Base-by-base conservation (phyloP, 306 rosid genomes). In the Glycine tomentella region DNA sequence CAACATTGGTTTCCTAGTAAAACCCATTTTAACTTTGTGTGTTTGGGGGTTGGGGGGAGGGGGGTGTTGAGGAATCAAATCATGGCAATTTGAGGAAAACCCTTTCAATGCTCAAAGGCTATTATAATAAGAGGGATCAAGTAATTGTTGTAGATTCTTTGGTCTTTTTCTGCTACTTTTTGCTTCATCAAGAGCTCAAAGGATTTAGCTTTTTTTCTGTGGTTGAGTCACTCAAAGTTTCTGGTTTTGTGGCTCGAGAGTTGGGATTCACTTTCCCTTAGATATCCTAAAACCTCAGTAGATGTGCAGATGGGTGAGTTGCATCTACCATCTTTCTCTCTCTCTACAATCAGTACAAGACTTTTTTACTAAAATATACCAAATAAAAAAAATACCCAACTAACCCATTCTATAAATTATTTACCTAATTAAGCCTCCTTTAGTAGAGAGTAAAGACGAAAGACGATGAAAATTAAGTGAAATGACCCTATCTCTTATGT, bases 21-120 rank as follows among this genome's bases (percentile, higher is more conserved):
- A 82, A 66, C 89, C 91, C 97, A 91, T 93, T 79, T 9, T 87
- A 81, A 65, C 33, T 67, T 0, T 15, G 8, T 76, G 66, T 8
- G 1, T 20, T 7, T 20, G 11, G 15, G 25, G n/a, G n/a, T n/a
- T n/a, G n/a, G 15, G 25, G 62, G 40, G 4, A 5, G 40, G 40
- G 11, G 15, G 16, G 62, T 7, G n/a, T 46, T 63, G 75, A 72
- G 45, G 81, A 70, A 81, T 89, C 87, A 92, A 90, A 89, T 84
- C 90, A 88, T 92, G 74, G 77, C 87, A 83, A 74, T 73, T 45
- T 36, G 75, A 52, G 77, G 80, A 36, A 75, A 34, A 9, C 52
- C 49, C 31, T 77, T 81, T 73, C 15, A 31, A 72, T 38, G 45
- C 7, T 48, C 67, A 74, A 16, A 68, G 48, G 68, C 17, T 74